Conservation (phyloP, 768 basidiomycete species). For the Lactifluus pinguis region DNA sequence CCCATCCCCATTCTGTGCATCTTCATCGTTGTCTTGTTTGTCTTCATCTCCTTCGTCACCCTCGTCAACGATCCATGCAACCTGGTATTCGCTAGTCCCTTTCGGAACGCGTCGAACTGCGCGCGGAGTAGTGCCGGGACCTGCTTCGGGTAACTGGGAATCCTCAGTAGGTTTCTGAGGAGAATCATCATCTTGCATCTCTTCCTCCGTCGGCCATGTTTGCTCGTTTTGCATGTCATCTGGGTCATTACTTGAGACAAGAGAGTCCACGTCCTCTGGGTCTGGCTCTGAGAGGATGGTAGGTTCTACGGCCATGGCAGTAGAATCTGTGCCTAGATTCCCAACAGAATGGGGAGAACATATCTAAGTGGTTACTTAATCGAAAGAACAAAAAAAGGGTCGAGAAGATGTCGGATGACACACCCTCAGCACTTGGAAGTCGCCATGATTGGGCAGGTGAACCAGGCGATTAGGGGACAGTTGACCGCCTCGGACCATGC, state of each 20-base stretch:
- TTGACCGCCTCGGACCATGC: conserved; percentile 70
- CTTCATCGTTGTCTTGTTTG: conserved; percentile 25
- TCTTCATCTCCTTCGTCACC: conserved; percentile 37
- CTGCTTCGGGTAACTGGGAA: conserved; percentile 50
- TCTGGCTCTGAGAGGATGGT: conserved; percentile 55
- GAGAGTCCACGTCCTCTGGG: conserved; percentile 63
- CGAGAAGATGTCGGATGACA: conserved; percentile 17
- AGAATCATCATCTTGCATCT: conserved; percentile 51
- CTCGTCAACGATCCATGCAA: conserved; percentile 91
- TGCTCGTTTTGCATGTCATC: conserved; percentile 92
- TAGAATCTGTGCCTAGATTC: conserved; percentile 29
- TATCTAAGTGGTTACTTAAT: conserved; percentile 40
- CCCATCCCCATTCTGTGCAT: conserved; percentile 32
- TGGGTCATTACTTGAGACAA: conserved; percentile 79
- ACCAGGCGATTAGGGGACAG: conserved; percentile 79
- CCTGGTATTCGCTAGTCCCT: conserved; percentile 95
- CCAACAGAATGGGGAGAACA: conserved; percentile 49
- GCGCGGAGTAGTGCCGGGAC: conserved; percentile 67
- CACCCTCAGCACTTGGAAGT: conserved; percentile 79
- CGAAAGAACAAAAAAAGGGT: neutral
- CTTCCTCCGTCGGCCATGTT: conserved; percentile 98
- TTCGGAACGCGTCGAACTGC: conserved; percentile 79
- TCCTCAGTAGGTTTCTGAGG: conserved; percentile 21
- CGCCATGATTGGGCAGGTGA: conserved; percentile 81
- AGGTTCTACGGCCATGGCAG: conserved; percentile 62